A percentile compares a stretch with the other conserved stretches of the same genome.
These are phyloP conservation scores for Parachlorella kessleri DNA, from an alignment of 139 green algal species.

Conservation along the genomic window DNA sequence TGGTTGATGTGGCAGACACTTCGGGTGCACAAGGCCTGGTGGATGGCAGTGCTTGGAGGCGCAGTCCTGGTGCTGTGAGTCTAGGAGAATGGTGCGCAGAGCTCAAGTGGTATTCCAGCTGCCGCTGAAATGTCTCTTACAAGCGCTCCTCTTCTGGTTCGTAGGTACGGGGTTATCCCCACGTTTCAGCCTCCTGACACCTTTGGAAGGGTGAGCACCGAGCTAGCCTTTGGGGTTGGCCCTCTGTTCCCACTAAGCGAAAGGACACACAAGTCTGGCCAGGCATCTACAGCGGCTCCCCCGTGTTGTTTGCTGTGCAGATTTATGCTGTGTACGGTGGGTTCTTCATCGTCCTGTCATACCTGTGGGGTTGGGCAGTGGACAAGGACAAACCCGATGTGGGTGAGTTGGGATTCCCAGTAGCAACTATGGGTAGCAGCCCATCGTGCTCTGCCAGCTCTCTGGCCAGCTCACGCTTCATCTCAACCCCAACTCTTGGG, in stretches of 20 bases:
- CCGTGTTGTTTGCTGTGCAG: constrained; percentile 8
- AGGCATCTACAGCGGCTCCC: background rate
- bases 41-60: background rate
- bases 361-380: constrained; percentile 82
- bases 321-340: constrained; percentile 85
- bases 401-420: no score
- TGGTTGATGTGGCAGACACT: constrained; percentile 88
- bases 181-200: constrained; percentile 74
- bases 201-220: constrained; percentile 49
- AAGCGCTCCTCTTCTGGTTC: no score
- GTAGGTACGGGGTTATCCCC: constrained; percentile 88
- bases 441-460: no score
- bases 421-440: no score
- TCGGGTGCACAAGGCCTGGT: constrained; percentile 54
- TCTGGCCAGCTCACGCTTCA: no score
- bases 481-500: no score
- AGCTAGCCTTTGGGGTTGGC: no score
- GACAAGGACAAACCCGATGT: constrained; percentile 71
- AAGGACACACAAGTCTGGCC: no score
- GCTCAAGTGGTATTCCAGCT: no score
- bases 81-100: no score
- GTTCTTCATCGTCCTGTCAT: constrained; percentile 88
- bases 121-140: no score
- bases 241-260: no score
- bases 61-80: background rate